Conservation (phyloP, 805 yeast species). For the Yarrowia divulgata region DNA sequence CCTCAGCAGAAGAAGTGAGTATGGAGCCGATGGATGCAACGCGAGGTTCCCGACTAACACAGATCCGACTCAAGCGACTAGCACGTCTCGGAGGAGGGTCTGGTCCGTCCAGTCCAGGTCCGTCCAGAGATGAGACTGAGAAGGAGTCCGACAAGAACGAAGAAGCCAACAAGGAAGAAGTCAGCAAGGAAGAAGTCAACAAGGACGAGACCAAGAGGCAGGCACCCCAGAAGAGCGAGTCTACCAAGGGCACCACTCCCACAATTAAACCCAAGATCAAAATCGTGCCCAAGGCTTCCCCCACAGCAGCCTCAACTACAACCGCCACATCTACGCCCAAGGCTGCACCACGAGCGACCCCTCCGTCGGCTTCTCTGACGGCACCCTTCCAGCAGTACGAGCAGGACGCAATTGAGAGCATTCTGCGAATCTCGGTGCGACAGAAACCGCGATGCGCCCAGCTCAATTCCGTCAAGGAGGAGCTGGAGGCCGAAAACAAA, state of each 20-base stretch:
- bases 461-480: constrained; percentile 18
- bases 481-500: background rate
- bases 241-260: background rate
- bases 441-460: constrained; percentile 4
- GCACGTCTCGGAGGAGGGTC: constrained; percentile 40
- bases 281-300: constrained; percentile 8
- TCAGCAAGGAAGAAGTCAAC: background rate
- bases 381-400: background rate
- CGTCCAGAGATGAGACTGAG: background rate
- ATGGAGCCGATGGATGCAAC: background rate
- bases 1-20: constrained; percentile 39
- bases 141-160: background rate
- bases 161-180: too few species aligned
- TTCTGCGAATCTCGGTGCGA: constrained; percentile 10
- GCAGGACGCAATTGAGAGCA: constrained; percentile 20
- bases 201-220: background rate
- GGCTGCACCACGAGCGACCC: background rate
- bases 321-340: background rate
- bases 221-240: background rate
- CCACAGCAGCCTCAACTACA: background rate
- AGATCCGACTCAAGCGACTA: constrained; percentile 45
- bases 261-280: constrained; percentile 14
- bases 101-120: background rate
- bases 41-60: background rate
- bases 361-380: constrained; percentile 6